Conservation (phyloP, 495 filamentous ascomycete genomes). For the Hypoxylon rickii region DNA sequence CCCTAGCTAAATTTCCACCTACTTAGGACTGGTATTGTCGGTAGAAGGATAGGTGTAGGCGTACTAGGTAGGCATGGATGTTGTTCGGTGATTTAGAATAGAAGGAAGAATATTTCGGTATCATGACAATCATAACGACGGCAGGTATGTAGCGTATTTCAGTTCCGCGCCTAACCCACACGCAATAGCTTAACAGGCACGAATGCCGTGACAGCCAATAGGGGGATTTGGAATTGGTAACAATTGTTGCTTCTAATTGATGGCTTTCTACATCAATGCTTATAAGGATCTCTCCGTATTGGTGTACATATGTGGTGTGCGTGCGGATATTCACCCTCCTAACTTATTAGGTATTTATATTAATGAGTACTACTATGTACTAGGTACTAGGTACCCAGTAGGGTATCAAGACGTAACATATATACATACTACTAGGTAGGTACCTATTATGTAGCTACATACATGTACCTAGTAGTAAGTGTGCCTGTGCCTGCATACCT, state of each 20-base stretch:
- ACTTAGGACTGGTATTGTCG: too few relatives aligned
- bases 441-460: background rate
- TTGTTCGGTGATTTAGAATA: slow-evolving; percentile 6
- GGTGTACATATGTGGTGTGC: background rate
- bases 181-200: slow-evolving; percentile 12
- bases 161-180: slow-evolving; percentile 22
- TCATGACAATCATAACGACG: slow-evolving; percentile 34
- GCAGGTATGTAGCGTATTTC: slow-evolving; percentile 28
- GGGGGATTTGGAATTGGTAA: slow-evolving; percentile 26
- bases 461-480: background rate
- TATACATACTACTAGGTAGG: background rate
- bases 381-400: background rate
- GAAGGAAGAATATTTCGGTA: slow-evolving; percentile 19
- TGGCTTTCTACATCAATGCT: background rate
- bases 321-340: too few relatives aligned
- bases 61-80: slow-evolving; percentile 6
- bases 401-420: background rate
- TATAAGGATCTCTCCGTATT: background rate
- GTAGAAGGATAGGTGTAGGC: too few relatives aligned
- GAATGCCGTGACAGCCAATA: slow-evolving; percentile 17
- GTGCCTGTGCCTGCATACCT: background rate
- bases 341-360: too few relatives aligned
- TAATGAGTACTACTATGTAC: too few relatives aligned
- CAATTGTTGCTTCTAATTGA: slow-evolving; percentile 26
- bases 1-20: too few relatives aligned